Conservation (phyloP, 1,139 yeast species). For the Insectozyma bohioensis region DNA sequence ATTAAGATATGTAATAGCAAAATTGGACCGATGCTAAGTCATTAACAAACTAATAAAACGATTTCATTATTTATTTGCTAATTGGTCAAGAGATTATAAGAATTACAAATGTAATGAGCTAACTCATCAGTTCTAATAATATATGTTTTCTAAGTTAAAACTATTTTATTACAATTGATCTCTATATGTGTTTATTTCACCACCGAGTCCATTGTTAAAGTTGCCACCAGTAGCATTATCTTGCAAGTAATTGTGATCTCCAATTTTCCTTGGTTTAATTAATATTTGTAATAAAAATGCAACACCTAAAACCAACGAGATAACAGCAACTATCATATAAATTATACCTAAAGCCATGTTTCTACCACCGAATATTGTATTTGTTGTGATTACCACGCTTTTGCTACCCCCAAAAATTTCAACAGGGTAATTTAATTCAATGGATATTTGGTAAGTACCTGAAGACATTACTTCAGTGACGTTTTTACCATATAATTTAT, state of each 20-base stretch:
- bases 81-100: no score
- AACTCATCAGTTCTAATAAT: no score
- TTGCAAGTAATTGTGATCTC: conserved; percentile 46
- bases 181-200: conserved; percentile 20
- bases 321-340: conserved; percentile 62
- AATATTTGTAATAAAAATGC: conserved; percentile 49
- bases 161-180: conserved; percentile 23
- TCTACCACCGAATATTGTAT: conserved; percentile 68
- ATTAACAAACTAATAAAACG: no score
- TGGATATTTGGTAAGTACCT: conserved; percentile 60
- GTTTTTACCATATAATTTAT: conserved; percentile 64
- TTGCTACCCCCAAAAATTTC: conserved; percentile 68
- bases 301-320: conserved; percentile 47
- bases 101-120: no score
- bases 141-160: no score
- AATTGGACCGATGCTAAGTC: no score
- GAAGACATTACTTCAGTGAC: conserved; percentile 46
- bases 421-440: conserved; percentile 71
- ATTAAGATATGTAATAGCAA: no score
- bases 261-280: conserved; percentile 45
- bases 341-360: conserved; percentile 67
- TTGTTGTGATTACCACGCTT: conserved; percentile 64
- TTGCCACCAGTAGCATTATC: conserved; percentile 14
- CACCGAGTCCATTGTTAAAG: conserved; percentile 2
- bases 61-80: no score